phyloP scores from a whole-genome alignment of 306 rosid species.

The Gillenia trifoliata region DNA sequence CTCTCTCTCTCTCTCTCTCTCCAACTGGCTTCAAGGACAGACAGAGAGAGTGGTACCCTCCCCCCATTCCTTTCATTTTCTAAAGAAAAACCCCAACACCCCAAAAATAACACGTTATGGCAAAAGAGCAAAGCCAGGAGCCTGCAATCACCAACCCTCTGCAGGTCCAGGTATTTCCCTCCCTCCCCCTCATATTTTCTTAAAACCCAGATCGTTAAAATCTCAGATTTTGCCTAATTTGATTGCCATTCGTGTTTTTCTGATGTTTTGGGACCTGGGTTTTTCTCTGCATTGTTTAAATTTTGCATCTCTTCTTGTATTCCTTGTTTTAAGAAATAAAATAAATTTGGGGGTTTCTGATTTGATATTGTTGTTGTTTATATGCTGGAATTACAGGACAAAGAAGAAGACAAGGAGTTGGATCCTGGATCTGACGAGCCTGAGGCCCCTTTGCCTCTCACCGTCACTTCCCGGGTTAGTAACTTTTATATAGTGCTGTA shows the following conservation, averaged over 20 bases:
- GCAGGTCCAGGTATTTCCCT: constrained; percentile 20
- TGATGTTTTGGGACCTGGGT: constrained; percentile 13
- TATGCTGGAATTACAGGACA: constrained; percentile 46
- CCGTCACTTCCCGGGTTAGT: constrained; percentile 73
- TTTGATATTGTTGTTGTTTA: background rate
- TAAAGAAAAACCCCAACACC: constrained; percentile 13
- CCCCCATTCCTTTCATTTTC: background rate
- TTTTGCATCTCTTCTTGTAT: background rate
- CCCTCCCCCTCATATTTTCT: background rate
- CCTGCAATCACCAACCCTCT: constrained; percentile 21
- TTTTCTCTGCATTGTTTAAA: constrained; percentile 8
- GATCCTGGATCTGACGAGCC: constrained; percentile 44
- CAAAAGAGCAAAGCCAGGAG: constrained; percentile 41
- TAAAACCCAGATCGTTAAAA: constrained; percentile 1
- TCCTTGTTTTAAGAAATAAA: background rate
- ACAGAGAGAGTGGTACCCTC: background rate
- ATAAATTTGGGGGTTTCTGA: background rate
- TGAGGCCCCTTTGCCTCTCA: constrained; percentile 66
- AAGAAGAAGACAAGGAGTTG: constrained; percentile 34
- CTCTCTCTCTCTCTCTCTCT: constrained; percentile 2
- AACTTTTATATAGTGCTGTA: background rate
- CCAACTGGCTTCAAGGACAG: constrained; percentile 1
- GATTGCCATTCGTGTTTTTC: background rate
- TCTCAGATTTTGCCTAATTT: background rate
- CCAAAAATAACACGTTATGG: constrained; percentile 31